Evolutionary conservation across 2,329 filamentous ascomycete genomes (phyloP), one percentile per base, ranked within the genome.

Genomic region (Anthostomella pinea): DNA sequence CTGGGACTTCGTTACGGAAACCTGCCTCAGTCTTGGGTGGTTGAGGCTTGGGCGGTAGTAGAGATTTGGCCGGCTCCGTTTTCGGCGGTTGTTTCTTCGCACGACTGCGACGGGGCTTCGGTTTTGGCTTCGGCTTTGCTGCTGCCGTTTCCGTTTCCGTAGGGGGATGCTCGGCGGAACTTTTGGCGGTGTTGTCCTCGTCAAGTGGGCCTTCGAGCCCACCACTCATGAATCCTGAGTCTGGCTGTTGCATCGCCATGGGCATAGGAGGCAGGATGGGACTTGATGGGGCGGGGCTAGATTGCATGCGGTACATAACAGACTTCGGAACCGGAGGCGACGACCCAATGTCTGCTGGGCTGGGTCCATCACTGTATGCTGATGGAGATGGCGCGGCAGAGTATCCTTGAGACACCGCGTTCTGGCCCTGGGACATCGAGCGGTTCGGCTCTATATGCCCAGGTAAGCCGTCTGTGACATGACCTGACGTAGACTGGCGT

Each of bases 171-270:
- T 64, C 59, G 6, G 67, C 49, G n/a, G 65, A 54, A 39, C 70
- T 69, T 9, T 66, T 60, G 2, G 68, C 63, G 10, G 79, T 73
- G 16, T 86, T 79, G 23, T 83, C 83, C 41, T 87, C 77, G 5
- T 81, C 26, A 21, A 48, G 48, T 31, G 44, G 69, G 17, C 84
- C 80, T n/a, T 84, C 76, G 11, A 84, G 60, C 6, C 80, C 77
- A n/a, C 84, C 85, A 56, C 86, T 93, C 76, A 90, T 86, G 54
- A 94, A 94, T 2, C 86, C 87, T 10, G 87, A 90, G 57, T 95
- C 87, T 6, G 72, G 71, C 46, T 82, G 71, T 5, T 74, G 73
- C 34, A 81, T 79, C 17, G 81, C 59, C 15, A 73, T 66, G 0
- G 69, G 75, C 69, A 83, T 81, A 0, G 78, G 76, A 6, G 79